Conservation (phyloP, 1,284 basidiomycete genomes). For the Omphalotus olearius region DNA sequence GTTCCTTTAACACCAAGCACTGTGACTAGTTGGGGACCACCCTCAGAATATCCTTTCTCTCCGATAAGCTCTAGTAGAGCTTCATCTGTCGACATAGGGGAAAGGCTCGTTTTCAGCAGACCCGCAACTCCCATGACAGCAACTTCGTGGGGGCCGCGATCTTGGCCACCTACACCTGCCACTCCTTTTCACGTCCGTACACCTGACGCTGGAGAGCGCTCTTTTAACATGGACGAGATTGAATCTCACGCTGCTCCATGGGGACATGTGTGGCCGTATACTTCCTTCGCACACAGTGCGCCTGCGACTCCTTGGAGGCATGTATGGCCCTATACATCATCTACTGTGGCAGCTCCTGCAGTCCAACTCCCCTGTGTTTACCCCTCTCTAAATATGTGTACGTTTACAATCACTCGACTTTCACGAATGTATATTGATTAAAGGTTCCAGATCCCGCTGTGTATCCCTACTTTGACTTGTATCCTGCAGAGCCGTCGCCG, state of each 20-base stretch:
- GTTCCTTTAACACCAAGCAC: conserved; percentile 23
- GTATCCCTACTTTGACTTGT: conserved; percentile 45
- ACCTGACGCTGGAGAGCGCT: conserved; percentile 39
- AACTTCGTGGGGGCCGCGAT: conserved; percentile 39
- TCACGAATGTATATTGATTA: neutral
- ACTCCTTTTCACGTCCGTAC: conserved; percentile 33
- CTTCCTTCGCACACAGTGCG: neutral
- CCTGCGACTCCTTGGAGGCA: conserved; percentile 9
- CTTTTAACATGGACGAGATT: conserved; percentile 27
- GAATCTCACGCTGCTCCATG: conserved; percentile 14
- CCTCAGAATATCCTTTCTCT: conserved; percentile 20
- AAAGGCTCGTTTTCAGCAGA: conserved; percentile 30
- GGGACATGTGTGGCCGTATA: conserved; percentile 10
- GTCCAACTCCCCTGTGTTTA: conserved; percentile 20
- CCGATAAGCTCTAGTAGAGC: conserved; percentile 24
- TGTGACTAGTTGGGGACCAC: conserved; percentile 17
- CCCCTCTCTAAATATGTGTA: conserved; percentile 32
- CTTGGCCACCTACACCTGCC: conserved; percentile 29
- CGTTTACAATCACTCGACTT: conserved; percentile 15
- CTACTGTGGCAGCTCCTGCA: neutral
- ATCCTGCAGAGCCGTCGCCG: conserved; percentile 26
- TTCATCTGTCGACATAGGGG: conserved; percentile 43
- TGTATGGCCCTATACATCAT: conserved; percentile 26
- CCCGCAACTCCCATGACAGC: conserved; percentile 43
- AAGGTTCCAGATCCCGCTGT: conserved; percentile 29